Percentiles rank a stretch among this genome's conserved stretches.
phyloP scores from a whole-genome alignment of 148 eudicot species.

The Rhododendron ferrugineum region DNA sequence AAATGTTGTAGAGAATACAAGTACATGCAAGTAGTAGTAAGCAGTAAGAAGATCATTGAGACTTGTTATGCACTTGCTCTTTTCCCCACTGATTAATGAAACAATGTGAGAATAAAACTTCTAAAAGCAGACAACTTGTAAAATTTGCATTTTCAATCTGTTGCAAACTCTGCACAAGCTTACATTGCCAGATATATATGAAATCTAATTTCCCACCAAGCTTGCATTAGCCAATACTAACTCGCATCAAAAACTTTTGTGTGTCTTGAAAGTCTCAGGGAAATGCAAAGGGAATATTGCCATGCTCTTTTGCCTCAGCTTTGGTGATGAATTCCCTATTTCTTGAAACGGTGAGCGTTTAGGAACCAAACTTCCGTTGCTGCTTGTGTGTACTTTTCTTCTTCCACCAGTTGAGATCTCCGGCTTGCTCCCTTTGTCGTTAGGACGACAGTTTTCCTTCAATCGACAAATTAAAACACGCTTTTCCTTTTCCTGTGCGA shows the following conservation, averaged over 20 bases:
- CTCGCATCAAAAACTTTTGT: background rate
- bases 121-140: background rate
- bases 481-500: constrained; percentile 54
- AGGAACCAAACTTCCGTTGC: constrained; percentile 12
- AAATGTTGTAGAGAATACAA: too few species aligned
- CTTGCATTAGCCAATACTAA: background rate
- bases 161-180: background rate
- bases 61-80: background rate
- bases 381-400: constrained; percentile 17
- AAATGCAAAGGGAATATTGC: constrained; percentile 42
- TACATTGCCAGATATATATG: background rate
- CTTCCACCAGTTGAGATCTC: constrained; percentile 26
- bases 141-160: background rate
- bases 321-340: constrained; percentile 57
- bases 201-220: background rate
- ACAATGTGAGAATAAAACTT: background rate
- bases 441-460: constrained; percentile 36
- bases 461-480: constrained; percentile 32
- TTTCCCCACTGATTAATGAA: background rate
- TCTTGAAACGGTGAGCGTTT: constrained; percentile 58
- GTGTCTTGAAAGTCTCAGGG: constrained; percentile 20
- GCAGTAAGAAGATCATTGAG: background rate
- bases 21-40: background rate
- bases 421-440: constrained; percentile 16
- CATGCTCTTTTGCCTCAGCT: constrained; percentile 45